Evolutionary conservation across 148 eudicot genomes (phyloP).

Genomic region (Amaranthus cruentus): DNA sequence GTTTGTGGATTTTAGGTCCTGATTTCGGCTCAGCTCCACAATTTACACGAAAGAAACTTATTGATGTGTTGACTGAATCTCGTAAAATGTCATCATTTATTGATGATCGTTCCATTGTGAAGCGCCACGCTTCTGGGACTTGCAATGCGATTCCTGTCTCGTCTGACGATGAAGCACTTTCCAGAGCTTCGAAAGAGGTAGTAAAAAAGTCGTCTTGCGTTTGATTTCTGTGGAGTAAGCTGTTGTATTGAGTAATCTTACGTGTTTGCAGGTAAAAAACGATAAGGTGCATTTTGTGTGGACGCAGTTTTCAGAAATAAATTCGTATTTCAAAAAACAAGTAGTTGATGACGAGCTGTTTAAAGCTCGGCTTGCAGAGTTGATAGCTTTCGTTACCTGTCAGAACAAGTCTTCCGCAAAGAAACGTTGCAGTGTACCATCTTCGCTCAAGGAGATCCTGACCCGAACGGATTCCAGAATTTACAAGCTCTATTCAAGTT

Average conservation of each 20-base stretch:
- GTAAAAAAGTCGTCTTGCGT: neutral
- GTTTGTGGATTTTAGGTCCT: slow-evolving; percentile 51
- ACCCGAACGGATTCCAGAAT: slow-evolving; percentile 56
- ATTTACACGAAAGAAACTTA: slow-evolving; percentile 67
- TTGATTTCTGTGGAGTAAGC: neutral
- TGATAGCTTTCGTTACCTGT: slow-evolving; percentile 73
- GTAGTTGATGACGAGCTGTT: slow-evolving; percentile 62
- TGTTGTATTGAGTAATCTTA: neutral
- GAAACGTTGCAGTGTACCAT: slow-evolving; percentile 39
- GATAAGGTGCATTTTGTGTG: slow-evolving; percentile 76
- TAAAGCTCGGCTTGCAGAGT: slow-evolving; percentile 63
- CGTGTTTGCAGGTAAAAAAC: slow-evolving; percentile 49
- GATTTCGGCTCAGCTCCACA: slow-evolving; percentile 73
- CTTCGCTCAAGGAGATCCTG: slow-evolving; percentile 64
- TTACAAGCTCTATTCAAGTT: slow-evolving; percentile 48
- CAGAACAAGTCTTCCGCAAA: slow-evolving; percentile 36
- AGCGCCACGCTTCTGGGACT: slow-evolving; percentile 79
- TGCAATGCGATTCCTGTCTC: slow-evolving; percentile 79
- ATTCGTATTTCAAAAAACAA: slow-evolving; percentile 63
- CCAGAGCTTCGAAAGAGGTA: slow-evolving; percentile 82
- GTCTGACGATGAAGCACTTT: slow-evolving; percentile 84
- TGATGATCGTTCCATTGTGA: slow-evolving; percentile 69
- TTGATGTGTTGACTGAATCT: slow-evolving; percentile 57
- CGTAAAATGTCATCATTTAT: slow-evolving; percentile 80
- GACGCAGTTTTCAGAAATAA: slow-evolving; percentile 79